A percentile compares a stretch with the other conserved stretches of the same genome.
phyloP scores from a whole-genome alignment of 305 asterid species.

The Fraxinus albicans region DNA sequence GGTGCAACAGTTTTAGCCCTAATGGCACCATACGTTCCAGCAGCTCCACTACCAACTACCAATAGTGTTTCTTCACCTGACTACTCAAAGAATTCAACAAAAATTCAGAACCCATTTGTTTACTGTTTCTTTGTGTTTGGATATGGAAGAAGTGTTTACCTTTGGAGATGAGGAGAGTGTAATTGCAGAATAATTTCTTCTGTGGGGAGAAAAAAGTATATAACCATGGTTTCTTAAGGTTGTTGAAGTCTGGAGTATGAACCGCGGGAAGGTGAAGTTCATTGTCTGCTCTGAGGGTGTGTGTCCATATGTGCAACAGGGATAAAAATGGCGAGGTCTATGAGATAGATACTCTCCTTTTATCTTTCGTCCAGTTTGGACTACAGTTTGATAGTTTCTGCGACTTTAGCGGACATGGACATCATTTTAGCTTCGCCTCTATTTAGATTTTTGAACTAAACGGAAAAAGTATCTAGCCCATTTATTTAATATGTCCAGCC shows the following conservation, averaged over 20 bases:
- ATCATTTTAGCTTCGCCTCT: background rate
- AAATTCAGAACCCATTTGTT: background rate
- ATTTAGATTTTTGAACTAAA: background rate
- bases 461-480: background rate
- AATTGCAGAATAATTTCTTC: slow-evolving; percentile 36
- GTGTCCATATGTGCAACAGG: background rate
- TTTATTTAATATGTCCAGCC: too few relatives aligned
- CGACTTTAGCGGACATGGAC: background rate
- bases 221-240: slow-evolving; percentile 20
- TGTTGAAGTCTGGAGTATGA: slow-evolving; percentile 34
- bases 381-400: background rate
- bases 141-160: slow-evolving; percentile 32
- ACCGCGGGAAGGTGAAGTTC: slow-evolving; percentile 47
- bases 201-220: slow-evolving; percentile 32
- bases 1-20: slow-evolving; percentile 88
- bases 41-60: slow-evolving; percentile 95
- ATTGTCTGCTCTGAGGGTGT: slow-evolving; percentile 1
- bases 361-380: background rate
- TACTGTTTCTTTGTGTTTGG: background rate
- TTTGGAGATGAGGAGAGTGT: slow-evolving; percentile 42
- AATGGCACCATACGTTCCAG: slow-evolving; percentile 91
- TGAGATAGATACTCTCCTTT: background rate
- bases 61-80: slow-evolving; percentile 60
- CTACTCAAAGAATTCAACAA: slow-evolving; percentile 30
- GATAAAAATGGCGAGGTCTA: background rate